A percentile compares a stretch with the other conserved stretches of the same genome.
Conservation (phyloP, 2,329 filamentous ascomycete genomes). For the Neurospora sp. region DNA sequence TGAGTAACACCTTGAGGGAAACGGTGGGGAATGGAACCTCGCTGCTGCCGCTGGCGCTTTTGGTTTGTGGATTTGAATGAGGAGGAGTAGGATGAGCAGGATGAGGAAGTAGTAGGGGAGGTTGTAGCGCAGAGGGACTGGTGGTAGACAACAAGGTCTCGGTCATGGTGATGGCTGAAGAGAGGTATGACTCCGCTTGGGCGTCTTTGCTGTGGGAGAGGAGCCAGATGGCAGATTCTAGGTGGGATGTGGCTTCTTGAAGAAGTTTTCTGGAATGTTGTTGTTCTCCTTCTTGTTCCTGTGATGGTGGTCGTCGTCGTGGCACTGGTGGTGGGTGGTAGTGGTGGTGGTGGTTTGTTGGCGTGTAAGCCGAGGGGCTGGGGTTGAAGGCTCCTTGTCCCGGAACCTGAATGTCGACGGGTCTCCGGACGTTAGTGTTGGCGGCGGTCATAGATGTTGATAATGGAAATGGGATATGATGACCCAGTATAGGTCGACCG, state of each 20-base stretch:
- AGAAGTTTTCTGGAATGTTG: not conserved
- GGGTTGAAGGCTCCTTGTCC: not conserved
- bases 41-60: not conserved
- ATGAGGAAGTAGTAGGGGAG: not conserved
- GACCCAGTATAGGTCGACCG: conserved; percentile 2
- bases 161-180: not conserved
- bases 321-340: no score
- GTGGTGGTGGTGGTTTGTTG: not conserved
- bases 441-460: not conserved
- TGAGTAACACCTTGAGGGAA: not conserved
- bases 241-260: not conserved
- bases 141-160: not conserved
- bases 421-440: not conserved
- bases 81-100: not conserved
- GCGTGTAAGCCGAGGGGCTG: not conserved
- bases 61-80: not conserved
- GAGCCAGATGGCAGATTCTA: conserved; percentile 5
- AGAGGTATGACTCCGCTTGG: conserved; percentile 2
- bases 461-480: not conserved
- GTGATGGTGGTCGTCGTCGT: no score
- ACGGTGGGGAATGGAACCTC: not conserved
- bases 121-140: not conserved
- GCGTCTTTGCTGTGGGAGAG: conserved; percentile 2
- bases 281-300: not conserved
- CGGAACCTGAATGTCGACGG: not conserved